These are phyloP conservation scores for Pseudocercospora cruenta DNA, from an alignment of 2,329 filamentous ascomycete genomes.

Conservation along the genomic window DNA sequence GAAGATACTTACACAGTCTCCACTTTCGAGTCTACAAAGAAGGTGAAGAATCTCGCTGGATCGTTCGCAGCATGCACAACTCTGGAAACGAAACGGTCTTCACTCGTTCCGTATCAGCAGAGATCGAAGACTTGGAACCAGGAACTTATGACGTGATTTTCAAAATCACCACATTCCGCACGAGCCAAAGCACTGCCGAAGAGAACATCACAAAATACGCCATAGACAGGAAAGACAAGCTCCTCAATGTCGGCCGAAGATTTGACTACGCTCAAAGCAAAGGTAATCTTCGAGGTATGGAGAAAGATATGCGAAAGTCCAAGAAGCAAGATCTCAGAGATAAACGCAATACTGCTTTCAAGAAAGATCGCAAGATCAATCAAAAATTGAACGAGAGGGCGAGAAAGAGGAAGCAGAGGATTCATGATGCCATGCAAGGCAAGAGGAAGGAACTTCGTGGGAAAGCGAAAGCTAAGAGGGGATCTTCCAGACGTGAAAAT, in stretches of 20 bases:
- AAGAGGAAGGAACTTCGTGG: constrained; percentile 27
- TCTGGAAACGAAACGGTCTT: constrained; percentile 60
- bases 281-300: constrained; percentile 58
- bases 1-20: constrained; percentile 60
- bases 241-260: constrained; percentile 69
- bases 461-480: constrained; percentile 14
- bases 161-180: constrained; percentile 71
- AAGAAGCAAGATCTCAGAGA: constrained; percentile 42
- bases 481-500: neutral
- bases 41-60: constrained; percentile 36
- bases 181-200: constrained; percentile 60
- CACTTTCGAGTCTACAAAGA: constrained; percentile 64
- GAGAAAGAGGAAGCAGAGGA: constrained; percentile 30
- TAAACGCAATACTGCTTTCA: constrained; percentile 41
- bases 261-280: constrained; percentile 74
- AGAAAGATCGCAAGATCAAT: constrained; percentile 45
- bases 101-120: constrained; percentile 75
- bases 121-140: constrained; percentile 69
- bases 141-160: constrained; percentile 77
- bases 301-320: constrained; percentile 48
- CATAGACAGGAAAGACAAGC: constrained; percentile 69
- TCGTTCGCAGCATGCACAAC: constrained; percentile 39
- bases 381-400: constrained; percentile 42
- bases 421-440: constrained; percentile 33
- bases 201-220: constrained; percentile 69